Percentiles rank a stretch among this genome's conserved stretches.
These are phyloP conservation scores for Orbilia ellipsospora DNA, from an alignment of 2,329 filamentous ascomycete genomes.

Conservation along the genomic window DNA sequence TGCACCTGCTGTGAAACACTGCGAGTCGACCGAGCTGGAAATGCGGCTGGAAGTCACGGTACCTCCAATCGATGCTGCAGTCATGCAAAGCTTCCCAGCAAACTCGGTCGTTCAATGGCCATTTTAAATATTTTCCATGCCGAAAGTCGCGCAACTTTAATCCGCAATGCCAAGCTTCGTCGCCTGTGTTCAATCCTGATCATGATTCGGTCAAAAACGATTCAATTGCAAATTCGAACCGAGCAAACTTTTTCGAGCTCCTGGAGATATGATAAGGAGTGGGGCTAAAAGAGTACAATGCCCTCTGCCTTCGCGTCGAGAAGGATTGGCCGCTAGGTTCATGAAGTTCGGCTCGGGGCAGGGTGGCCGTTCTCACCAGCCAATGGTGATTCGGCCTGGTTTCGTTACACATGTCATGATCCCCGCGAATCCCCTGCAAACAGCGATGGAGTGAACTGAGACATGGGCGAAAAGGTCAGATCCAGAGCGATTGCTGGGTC, in stretches of 20 bases:
- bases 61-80: constrained; percentile 33
- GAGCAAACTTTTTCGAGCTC: constrained; percentile 6
- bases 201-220: constrained; percentile 18
- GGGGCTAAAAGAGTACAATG: constrained; percentile 9
- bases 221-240: constrained; percentile 20
- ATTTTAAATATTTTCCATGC: constrained; percentile 10
- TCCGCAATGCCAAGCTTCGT: constrained; percentile 11
- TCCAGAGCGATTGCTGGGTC: neutral
- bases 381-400: constrained; percentile 22
- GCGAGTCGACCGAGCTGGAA: constrained; percentile 27
- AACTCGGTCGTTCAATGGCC: constrained; percentile 20
- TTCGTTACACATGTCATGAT: constrained; percentile 47
- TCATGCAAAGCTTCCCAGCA: constrained; percentile 11
- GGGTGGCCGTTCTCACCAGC: constrained; percentile 21
- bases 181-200: constrained; percentile 22
- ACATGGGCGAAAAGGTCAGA: too few species aligned
- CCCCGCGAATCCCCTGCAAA: constrained; percentile 28
- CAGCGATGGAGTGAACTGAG: neutral
- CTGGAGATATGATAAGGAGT: constrained; percentile 29
- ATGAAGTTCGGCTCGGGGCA: constrained; percentile 40
- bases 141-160: constrained; percentile 47
- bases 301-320: neutral
- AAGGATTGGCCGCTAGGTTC: constrained; percentile 12
- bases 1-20: constrained; percentile 43
- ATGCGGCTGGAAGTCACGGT: constrained; percentile 53